A percentile compares a stretch with the other conserved stretches of the same genome.
phyloP scores from a whole-genome alignment of 2,329 filamentous ascomycete species.

The Venturia effusa region DNA sequence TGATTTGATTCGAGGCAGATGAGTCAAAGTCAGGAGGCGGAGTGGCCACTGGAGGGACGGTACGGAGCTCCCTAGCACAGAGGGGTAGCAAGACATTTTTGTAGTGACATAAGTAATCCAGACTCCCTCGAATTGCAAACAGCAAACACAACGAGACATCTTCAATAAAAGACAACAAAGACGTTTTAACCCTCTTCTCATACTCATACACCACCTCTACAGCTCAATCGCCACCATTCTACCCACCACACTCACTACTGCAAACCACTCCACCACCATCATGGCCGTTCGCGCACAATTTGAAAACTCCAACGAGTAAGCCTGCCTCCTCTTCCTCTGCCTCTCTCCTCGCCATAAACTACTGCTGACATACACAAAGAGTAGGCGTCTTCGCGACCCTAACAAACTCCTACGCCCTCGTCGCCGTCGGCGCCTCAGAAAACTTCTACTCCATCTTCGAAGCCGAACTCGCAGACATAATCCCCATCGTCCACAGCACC shows the following conservation, averaged over 20 bases:
- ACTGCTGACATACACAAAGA: constrained; percentile 37
- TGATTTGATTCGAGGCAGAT: background rate
- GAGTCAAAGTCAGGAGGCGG: background rate
- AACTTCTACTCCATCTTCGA: constrained; percentile 96
- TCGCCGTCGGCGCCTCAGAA: constrained; percentile 88
- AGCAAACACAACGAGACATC: background rate
- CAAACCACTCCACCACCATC: constrained; percentile 16
- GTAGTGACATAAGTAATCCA: background rate
- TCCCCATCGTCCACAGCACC: constrained; percentile 92
- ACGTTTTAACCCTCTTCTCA: background rate
- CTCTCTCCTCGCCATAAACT: constrained; percentile 10
- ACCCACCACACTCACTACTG: background rate
- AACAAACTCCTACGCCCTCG: constrained; percentile 93
- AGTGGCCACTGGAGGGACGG: background rate
- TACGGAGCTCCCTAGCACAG: background rate
- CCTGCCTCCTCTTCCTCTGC: constrained; percentile 18
- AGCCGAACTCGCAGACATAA: constrained; percentile 91
- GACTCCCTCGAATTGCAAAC: background rate
- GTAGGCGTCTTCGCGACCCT: constrained; percentile 94
- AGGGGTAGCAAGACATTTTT: background rate
- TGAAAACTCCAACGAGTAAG: constrained; percentile 85
- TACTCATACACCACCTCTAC: background rate
- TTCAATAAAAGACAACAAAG: background rate
- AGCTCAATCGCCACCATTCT: background rate
- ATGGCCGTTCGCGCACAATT: constrained; percentile 54